Conservation (phyloP, 2,329 filamentous ascomycete genomes). For the Cadophora sp. region DNA sequence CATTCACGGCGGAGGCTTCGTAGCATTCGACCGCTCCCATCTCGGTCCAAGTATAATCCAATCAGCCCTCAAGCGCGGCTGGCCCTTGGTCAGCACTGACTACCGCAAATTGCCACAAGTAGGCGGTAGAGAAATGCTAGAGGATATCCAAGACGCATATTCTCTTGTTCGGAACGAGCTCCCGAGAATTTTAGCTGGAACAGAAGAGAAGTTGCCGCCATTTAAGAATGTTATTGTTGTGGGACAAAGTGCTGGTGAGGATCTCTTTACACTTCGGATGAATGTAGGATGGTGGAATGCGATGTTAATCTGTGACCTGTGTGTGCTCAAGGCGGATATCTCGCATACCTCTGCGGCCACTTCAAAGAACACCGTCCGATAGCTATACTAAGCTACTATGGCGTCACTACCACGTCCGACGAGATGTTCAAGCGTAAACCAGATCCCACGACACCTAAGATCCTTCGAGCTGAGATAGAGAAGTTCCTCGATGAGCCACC, state of each 20-base stretch:
- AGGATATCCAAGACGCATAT: constrained; percentile 22
- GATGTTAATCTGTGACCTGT: neutral
- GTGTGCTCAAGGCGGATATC: constrained; percentile 11
- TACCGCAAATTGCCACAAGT: constrained; percentile 23
- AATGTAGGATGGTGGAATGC: no score
- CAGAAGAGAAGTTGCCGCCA: neutral
- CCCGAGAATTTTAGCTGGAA: neutral
- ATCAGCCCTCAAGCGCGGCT: constrained; percentile 19
- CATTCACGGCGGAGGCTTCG: constrained; percentile 25
- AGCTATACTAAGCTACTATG: constrained; percentile 22
- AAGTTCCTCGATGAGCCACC: neutral
- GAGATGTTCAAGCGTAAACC: constrained; percentile 16
- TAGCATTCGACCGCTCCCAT: constrained; percentile 17
- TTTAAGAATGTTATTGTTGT: constrained; percentile 22
- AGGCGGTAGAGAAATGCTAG: constrained; percentile 5
- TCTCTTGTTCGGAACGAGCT: constrained; percentile 16
- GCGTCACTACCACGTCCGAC: neutral
- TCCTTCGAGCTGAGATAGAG: neutral
- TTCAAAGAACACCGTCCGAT: constrained; percentile 19
- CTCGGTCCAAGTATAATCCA: constrained; percentile 21
- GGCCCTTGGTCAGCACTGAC: constrained; percentile 21
- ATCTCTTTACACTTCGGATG: neutral
- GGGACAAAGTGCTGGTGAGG: constrained; percentile 20
- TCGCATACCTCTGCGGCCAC: constrained; percentile 21
- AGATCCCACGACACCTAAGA: neutral